Percentiles rank a stretch among this genome's conserved stretches.
phyloP scores from a whole-genome alignment of 2,329 filamentous ascomycete species.

The Xylariaceae sp. region DNA sequence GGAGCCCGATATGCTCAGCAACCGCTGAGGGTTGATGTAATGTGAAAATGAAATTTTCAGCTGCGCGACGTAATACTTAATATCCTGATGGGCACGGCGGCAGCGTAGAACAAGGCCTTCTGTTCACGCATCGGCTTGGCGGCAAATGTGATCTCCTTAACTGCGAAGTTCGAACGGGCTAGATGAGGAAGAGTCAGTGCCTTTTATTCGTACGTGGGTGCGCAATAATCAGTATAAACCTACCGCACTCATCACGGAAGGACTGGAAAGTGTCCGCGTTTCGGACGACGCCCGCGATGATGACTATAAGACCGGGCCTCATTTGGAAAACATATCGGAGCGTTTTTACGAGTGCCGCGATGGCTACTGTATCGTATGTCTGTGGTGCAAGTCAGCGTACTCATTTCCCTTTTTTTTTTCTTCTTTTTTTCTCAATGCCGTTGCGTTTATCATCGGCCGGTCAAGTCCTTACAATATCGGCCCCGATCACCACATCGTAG shows the following conservation, averaged over 20 bases:
- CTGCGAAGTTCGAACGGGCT: slow-evolving; percentile 33
- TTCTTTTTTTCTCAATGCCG: neutral
- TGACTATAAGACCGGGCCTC: slow-evolving; percentile 44
- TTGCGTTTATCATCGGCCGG: too few relatives aligned
- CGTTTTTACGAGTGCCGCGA: slow-evolving; percentile 52
- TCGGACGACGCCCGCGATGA: slow-evolving; percentile 57
- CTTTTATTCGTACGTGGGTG: neutral
- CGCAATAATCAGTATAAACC: slow-evolving; percentile 26
- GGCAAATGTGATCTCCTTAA: slow-evolving; percentile 36
- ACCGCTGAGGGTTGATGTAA: neutral
- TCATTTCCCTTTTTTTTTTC: neutral
- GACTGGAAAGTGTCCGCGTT: slow-evolving; percentile 56
- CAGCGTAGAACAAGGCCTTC: slow-evolving; percentile 42
- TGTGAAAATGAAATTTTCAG: neutral
- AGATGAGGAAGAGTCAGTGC: slow-evolving; percentile 2
- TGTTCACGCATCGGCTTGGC: slow-evolving; percentile 39
- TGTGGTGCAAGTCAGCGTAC: slow-evolving; percentile 26
- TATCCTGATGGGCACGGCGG: slow-evolving; percentile 29
- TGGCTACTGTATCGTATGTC: slow-evolving; percentile 56
- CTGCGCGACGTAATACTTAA: slow-evolving; percentile 20
- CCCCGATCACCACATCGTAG: slow-evolving; percentile 30
- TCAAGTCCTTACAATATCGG: slow-evolving; percentile 28
- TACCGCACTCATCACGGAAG: slow-evolving; percentile 54
- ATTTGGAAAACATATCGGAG: slow-evolving; percentile 51
- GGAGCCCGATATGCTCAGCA: neutral